Evolutionary conservation across 129 eudicot species (phyloP), one percentile per base, ranked within the genome.

Genomic region (Pseudognaphalium luteoalbum): DNA sequence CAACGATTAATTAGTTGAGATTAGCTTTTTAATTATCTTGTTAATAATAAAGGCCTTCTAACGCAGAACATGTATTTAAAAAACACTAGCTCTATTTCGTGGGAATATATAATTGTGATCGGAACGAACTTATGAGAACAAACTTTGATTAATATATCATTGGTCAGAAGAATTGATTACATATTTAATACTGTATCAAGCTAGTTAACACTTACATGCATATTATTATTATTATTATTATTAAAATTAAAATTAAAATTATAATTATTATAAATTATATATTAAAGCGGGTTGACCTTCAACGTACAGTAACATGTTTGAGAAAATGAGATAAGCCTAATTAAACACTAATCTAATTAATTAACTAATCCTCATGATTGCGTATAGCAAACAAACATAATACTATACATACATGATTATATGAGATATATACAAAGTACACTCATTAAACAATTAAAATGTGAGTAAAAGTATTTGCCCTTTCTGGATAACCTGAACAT

Each of bases 11-110:
- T 74, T 74, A 62, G 60, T 41, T 60, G 78, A 74, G 30, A 62
- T 51, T 34, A 30, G 9, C 21, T 28, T 47, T 47, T 47, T 47
- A 47, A 22, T 61, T 41, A 60, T 42, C 42, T 28, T 42, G 29
- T 61, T 69, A 61, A 74, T 74, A 62, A 74, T 61, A 74, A 62
- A 25, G 78, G 58, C 71, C 61, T 74, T 50, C 62, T 62, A 61
- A 25, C 78, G 30, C 71, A 28, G 3, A 59, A 56, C 29, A 21
- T 59, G 4, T 11, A 59, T 21, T 59, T 3, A 59, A 21, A 21
- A 59, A 28, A 59, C 32, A 59, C 21, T 1, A 21, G 30, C 28
- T 28, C 65, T 25, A 59, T 25, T 32, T 25, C 65, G 29, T 59
- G 29, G 29, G 9, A 59, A 56, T 56, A 25, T 25, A 56, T 19